Evolutionary conservation across 352 stramenopile genomes (phyloP), one percentile per base, ranked within the genome.

Genomic region (Thalassiosira exigua): DNA sequence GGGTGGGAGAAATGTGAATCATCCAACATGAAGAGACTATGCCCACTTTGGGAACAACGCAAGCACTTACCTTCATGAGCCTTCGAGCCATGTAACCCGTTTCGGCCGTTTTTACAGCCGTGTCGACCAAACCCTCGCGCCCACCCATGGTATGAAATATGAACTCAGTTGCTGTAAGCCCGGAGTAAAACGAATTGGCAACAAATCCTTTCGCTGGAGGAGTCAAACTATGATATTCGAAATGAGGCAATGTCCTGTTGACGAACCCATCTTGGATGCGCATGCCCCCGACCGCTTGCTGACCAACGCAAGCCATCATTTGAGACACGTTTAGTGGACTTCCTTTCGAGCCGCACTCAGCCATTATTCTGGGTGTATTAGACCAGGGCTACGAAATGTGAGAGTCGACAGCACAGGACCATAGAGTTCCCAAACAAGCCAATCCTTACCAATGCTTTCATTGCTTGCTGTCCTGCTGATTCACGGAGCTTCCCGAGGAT

Each of bases 121-220:
- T 99, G 92, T 99, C 97, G 30, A 99, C 97, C n/a, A 99, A 88
- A 76, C 97, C 97, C 95, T 99, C 97, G 84, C 97, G 68, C 26
- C 97, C 97, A 60, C 97, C 97, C 97, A 99, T 99, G 0, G 97
- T 99, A 86, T 99, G 98, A 88, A 99, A 99, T 80, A 99, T 99
- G 79, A 99, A 99, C 90, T 99, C 97, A 7, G 96, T 99, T 19
- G 98, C 96, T 14, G 95, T 99, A 52, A 99, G 88, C 30, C 98
- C 98, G 30, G 94, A 97, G 88, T 97, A 99, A 85, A 99, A 99
- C 48, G 96, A 99, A 78, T 99, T 99, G 14, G 96, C 95, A 4
- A 99, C 97, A 80, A 99, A 99, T n/a, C 98, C 98, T 82, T 99
- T 99, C 4, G 97, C 96, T 3, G 91, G 91, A 2, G 98, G 96